Conservation (phyloP, 176 grass and related monocot species). For the Phoenix dactylifera region DNA sequence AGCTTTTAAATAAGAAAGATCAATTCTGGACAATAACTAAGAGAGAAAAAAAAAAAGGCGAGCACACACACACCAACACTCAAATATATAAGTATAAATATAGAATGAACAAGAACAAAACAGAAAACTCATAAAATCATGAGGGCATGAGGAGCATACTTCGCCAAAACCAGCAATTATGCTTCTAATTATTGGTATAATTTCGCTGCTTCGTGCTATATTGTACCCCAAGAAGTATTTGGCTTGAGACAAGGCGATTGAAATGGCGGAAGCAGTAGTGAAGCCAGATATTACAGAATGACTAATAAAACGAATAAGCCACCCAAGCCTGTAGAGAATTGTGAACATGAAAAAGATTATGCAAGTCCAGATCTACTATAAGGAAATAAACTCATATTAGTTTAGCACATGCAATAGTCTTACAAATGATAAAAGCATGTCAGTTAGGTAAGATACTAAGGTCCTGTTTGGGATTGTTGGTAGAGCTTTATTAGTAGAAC, state of each 20-base stretch:
- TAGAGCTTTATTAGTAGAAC: no score
- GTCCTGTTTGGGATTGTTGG: no score
- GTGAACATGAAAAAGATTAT: slow-evolving; percentile 13
- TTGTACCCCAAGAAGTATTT: slow-evolving; percentile 91
- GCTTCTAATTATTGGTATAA: slow-evolving; percentile 76
- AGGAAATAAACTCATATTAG: no score
- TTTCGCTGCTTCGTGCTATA: slow-evolving; percentile 85
- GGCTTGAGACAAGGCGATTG: slow-evolving; percentile 87
- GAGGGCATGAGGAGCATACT: slow-evolving; percentile 29
- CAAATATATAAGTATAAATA: no score
- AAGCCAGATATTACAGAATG: slow-evolving; percentile 99
- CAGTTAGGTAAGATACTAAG: no score
- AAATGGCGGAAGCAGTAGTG: slow-evolving; percentile 89
- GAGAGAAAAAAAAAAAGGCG: not conserved
- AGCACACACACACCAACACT: no score
- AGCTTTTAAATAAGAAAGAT: no score
- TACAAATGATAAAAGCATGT: no score
- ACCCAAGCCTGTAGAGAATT: slow-evolving; percentile 59
- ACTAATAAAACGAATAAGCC: slow-evolving; percentile 91
- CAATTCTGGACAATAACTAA: not conserved
- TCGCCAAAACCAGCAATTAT: slow-evolving; percentile 73
- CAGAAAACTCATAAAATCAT: slow-evolving; percentile 16
- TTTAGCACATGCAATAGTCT: no score
- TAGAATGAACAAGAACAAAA: not conserved
- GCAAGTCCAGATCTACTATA: not conserved